Evolutionary conservation across 169 alveolate genomes (phyloP).

Genomic region (Perkinsus chesapeaki): DNA sequence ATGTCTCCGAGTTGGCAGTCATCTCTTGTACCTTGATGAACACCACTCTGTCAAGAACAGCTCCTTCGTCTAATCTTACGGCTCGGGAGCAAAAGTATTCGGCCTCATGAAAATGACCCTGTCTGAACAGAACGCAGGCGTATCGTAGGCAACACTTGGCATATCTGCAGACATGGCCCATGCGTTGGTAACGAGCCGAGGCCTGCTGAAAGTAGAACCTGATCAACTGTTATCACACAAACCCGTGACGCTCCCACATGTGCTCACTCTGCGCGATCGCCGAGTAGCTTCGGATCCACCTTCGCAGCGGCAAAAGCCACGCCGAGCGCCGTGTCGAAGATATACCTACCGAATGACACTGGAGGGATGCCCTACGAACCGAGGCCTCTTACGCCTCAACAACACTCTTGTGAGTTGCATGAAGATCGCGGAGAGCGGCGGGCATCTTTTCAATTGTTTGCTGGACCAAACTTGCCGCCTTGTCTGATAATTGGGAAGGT

Average conservation of each 20-base stretch:
- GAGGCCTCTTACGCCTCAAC: not conserved
- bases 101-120: slow-evolving; percentile 1
- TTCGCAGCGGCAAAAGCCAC: not conserved
- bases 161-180: not conserved
- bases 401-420: not conserved
- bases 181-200: not conserved
- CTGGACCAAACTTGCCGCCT: slow-evolving; percentile 3
- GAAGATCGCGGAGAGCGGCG: not conserved
- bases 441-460: not conserved
- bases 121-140: not conserved
- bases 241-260: not conserved
- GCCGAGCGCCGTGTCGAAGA: slow-evolving; percentile 10
- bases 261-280: not conserved
- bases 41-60: not conserved
- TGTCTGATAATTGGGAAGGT: not conserved
- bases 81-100: slow-evolving; percentile 3
- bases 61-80: not conserved
- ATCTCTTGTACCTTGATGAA: not conserved
- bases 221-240: not conserved
- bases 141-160: slow-evolving; percentile 16
- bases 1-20: not conserved
- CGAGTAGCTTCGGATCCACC: not conserved
- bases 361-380: not conserved
- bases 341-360: not conserved
- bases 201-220: slow-evolving; percentile 14